phyloP scores from a whole-genome alignment of 1,284 basidiomycete species.

The Stygiomarasmius scandens region DNA sequence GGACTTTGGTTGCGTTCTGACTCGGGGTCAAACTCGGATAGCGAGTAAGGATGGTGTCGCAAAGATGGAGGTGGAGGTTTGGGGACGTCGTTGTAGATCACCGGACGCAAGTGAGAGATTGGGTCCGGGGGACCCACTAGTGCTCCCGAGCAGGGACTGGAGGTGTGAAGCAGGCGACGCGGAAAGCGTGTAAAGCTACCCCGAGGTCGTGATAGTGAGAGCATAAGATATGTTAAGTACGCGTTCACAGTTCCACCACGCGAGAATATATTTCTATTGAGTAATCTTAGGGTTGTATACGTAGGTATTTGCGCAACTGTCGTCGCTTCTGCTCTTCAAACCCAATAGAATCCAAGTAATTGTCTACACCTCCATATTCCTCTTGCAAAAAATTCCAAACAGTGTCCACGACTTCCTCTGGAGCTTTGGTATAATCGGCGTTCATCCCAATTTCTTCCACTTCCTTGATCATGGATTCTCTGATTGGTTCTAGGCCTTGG shows the following conservation, averaged over 20 bases:
- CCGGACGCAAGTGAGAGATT: slow-evolving; percentile 74
- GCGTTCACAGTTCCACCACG: too few species aligned
- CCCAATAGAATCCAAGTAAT: slow-evolving; percentile 20
- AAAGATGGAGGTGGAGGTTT: slow-evolving; percentile 27
- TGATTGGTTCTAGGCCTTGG: slow-evolving; percentile 16
- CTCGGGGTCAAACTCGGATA: slow-evolving; percentile 19
- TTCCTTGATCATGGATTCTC: slow-evolving; percentile 20
- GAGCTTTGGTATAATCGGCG: slow-evolving; percentile 19
- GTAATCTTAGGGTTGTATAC: too few species aligned
- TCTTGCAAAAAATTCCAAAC: slow-evolving; percentile 15
- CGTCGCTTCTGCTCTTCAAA: slow-evolving; percentile 18
- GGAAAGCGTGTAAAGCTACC: slow-evolving; percentile 1
- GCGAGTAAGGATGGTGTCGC: slow-evolving; percentile 18
- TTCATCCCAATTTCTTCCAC: slow-evolving; percentile 23
- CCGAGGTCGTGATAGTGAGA: slow-evolving; percentile 13
- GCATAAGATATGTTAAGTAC: too few species aligned
- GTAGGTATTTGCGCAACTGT: too few species aligned
- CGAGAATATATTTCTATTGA: too few species aligned
- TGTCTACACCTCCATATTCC: slow-evolving; percentile 14
- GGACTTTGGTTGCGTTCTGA: slow-evolving; percentile 32
- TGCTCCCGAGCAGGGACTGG: slow-evolving; percentile 36
- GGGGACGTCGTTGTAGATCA: slow-evolving; percentile 65
- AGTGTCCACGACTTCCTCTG: slow-evolving; percentile 17
- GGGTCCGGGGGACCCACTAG: slow-evolving; percentile 75
- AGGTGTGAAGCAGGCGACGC: slow-evolving; percentile 43